phyloP scores from a whole-genome alignment of 305 asterid species.

The Rubia tinctorum region DNA sequence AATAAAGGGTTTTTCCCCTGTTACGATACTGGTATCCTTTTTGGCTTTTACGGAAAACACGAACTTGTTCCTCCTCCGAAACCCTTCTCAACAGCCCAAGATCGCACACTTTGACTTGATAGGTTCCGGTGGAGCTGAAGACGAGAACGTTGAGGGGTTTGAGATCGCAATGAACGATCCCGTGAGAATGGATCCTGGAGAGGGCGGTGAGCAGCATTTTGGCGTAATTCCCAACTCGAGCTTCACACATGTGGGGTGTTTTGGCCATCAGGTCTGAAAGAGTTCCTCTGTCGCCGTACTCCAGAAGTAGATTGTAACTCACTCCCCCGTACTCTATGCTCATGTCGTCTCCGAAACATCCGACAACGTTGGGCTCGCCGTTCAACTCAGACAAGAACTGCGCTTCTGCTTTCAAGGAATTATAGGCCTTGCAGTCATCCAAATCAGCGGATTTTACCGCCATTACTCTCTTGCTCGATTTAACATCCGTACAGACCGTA shows the following conservation, averaged over 20 bases:
- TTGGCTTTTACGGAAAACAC: too few relatives aligned
- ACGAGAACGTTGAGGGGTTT: background rate
- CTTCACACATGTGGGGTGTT: background rate
- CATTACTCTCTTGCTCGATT: background rate
- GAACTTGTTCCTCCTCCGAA: background rate
- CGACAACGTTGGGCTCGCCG: background rate
- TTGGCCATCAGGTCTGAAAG: background rate
- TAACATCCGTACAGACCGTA: too few relatives aligned
- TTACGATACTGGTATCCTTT: background rate
- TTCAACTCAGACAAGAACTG: background rate
- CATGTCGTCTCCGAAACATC: background rate
- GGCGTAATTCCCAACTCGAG: background rate
- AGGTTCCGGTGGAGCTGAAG: background rate
- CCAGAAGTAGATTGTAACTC: background rate
- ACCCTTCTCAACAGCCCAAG: background rate
- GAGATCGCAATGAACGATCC: background rate
- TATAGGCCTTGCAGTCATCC: background rate
- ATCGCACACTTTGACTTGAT: too few relatives aligned
- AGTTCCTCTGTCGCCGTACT: background rate
- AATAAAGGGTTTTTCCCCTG: background rate
- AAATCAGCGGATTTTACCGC: background rate
- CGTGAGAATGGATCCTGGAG: background rate
- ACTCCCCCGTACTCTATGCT: background rate
- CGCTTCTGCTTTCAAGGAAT: background rate
- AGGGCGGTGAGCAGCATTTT: background rate